These are phyloP conservation scores for Cyberlindnera samutprakarnensis DNA, from an alignment of 805 yeast genomes.

Conservation along the genomic window DNA sequence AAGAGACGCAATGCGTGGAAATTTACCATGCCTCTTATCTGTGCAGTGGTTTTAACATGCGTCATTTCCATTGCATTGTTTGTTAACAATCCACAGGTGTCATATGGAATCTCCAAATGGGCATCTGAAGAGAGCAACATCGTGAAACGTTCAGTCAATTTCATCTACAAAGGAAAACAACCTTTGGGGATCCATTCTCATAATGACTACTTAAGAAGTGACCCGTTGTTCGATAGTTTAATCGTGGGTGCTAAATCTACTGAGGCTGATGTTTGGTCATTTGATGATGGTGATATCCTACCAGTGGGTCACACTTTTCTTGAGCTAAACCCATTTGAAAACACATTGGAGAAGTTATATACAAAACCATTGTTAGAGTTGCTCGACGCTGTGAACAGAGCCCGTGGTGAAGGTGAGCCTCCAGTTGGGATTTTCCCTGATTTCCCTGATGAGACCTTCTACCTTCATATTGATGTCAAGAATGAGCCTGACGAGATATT, in stretches of 20 bases:
- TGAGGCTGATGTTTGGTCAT: slow-evolving; percentile 59
- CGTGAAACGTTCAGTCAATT: too few species aligned
- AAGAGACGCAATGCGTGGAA: too few species aligned
- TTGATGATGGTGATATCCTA: slow-evolving; percentile 25
- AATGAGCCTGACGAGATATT: slow-evolving; percentile 41
- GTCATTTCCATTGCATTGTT: too few species aligned
- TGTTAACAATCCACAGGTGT: too few species aligned
- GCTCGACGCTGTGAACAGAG: slow-evolving; percentile 38
- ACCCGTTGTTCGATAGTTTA: slow-evolving; percentile 52
- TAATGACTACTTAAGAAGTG: slow-evolving; percentile 58
- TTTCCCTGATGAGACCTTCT: slow-evolving; percentile 42
- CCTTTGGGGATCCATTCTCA: slow-evolving; percentile 48
- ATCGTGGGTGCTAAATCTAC: slow-evolving; percentile 44
- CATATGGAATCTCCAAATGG: too few species aligned
- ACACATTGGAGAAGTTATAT: slow-evolving; percentile 44
- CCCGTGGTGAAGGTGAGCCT: too few species aligned
- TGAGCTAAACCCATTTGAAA: slow-evolving; percentile 32
- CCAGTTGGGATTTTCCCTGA: slow-evolving; percentile 23
- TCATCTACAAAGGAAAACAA: slow-evolving; percentile 6
- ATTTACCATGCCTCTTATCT: too few species aligned
- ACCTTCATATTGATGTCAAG: slow-evolving; percentile 58
- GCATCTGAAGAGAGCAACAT: too few species aligned
- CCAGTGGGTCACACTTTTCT: slow-evolving; percentile 58
- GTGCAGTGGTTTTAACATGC: too few species aligned
- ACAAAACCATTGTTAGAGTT: slow-evolving; percentile 43